A percentile compares a stretch with the other conserved stretches of the same genome.
These are phyloP conservation scores for Chlamydomonas reinhardtii DNA, from an alignment of 163 green algal species.

Conservation along the genomic window DNA sequence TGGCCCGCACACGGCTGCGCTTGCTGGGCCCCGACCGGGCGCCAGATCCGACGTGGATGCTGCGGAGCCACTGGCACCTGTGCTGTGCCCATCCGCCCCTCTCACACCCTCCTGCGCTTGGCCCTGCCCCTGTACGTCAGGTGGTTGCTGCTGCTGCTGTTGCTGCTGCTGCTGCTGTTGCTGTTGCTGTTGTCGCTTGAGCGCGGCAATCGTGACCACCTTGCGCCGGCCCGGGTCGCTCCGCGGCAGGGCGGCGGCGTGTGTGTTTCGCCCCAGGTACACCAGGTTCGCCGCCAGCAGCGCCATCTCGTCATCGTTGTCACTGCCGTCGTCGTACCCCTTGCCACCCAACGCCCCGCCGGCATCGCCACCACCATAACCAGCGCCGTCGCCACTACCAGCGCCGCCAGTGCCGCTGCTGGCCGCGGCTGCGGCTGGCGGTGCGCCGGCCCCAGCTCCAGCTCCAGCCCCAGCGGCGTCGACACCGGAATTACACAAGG, in stretches of 20 bases:
- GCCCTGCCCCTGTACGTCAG: background rate
- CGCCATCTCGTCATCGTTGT: constrained; percentile 28
- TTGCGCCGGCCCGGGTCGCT: background rate
- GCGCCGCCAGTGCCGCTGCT: background rate
- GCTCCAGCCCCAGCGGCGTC: no score
- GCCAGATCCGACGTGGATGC: no score
- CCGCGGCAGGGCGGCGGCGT: background rate
- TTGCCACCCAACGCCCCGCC: background rate
- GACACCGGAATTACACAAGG: no score
- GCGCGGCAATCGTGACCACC: background rate
- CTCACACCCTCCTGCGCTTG: background rate
- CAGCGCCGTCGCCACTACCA: background rate
- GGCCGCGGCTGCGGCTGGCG: background rate
- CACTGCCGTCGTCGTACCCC: background rate
- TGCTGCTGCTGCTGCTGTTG: background rate
- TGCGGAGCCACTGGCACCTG: no score
- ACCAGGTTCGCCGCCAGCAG: background rate
- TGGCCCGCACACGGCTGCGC: no score
- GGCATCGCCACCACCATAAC: background rate
- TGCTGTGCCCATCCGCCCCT: background rate
- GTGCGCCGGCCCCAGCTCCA: no score
- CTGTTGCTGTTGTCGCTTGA: background rate
- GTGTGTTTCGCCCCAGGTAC: background rate
- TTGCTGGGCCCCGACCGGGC: no score
- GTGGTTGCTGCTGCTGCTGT: background rate